phyloP scores from a whole-genome alignment of 352 stramenopile species.

The Globisporangium sylvaticum region DNA sequence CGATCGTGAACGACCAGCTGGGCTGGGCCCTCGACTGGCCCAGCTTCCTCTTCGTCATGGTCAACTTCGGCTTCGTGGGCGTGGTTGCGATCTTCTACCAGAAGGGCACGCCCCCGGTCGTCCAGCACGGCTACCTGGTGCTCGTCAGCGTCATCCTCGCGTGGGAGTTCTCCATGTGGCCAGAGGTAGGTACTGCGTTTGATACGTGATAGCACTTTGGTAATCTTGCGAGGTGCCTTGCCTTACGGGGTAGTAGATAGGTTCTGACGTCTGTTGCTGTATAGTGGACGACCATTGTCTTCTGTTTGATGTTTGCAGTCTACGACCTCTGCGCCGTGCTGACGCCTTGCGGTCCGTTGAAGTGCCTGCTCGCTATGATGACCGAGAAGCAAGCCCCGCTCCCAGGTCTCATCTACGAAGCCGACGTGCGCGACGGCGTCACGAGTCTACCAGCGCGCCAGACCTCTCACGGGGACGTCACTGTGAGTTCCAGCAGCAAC shows the following conservation, averaged over 20 bases:
- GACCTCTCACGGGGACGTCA: not conserved
- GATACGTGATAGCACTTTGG: no score
- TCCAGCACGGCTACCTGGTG: slow-evolving; percentile 94
- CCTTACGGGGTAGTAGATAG: no score
- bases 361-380: slow-evolving; percentile 90
- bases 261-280: not conserved
- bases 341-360: slow-evolving; percentile 95
- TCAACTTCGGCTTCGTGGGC: slow-evolving; percentile 88
- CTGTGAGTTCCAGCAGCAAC: not conserved
- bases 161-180: slow-evolving; percentile 96
- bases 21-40: slow-evolving; percentile 71
- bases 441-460: slow-evolving; percentile 28
- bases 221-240: no score
- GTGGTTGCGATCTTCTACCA: slow-evolving; percentile 90
- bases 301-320: slow-evolving; percentile 94
- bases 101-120: slow-evolving; percentile 71
- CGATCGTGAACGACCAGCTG: slow-evolving; percentile 69
- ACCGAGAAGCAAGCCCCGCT: slow-evolving; percentile 84
- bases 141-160: slow-evolving; percentile 95
- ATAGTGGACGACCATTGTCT: slow-evolving; percentile 87
- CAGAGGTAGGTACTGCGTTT: slow-evolving; percentile 65
- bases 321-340: slow-evolving; percentile 98
- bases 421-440: slow-evolving; percentile 76
- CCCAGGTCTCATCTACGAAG: slow-evolving; percentile 96
- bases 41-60: slow-evolving; percentile 84